Percentiles rank a stretch among this genome's conserved stretches.
Evolutionary conservation across 768 basidiomycete genomes (phyloP).

Genomic region (Bullera alba): DNA sequence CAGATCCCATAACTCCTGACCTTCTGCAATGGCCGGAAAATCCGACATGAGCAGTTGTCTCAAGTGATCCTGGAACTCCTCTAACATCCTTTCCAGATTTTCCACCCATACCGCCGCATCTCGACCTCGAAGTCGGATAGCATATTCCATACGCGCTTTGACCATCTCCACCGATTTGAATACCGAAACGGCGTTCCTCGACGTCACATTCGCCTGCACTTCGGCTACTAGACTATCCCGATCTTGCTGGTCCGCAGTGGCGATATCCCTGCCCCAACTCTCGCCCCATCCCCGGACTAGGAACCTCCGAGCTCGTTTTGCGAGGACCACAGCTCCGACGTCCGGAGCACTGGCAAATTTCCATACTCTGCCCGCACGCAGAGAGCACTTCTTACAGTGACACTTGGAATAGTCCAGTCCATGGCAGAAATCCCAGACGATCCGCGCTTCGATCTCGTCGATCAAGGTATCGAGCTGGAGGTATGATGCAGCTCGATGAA

Average conservation of each 20-base stretch:
- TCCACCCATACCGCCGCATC: constrained; percentile 55
- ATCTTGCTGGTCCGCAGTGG: constrained; percentile 58
- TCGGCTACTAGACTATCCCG: constrained; percentile 67
- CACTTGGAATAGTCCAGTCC: constrained; percentile 84
- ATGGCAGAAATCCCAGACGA: constrained; percentile 82
- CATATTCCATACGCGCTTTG: constrained; percentile 37
- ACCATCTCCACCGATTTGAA: constrained; percentile 60
- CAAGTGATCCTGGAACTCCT: constrained; percentile 56
- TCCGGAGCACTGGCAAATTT: constrained; percentile 72
- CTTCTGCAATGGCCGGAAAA: constrained; percentile 61
- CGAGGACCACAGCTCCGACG: constrained; percentile 64
- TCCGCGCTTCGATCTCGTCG: constrained; percentile 71
- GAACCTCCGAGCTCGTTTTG: constrained; percentile 64
- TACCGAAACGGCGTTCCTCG: constrained; percentile 61
- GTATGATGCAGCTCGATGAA: constrained; percentile 75
- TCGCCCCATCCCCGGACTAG: constrained; percentile 79
- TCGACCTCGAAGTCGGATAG: constrained; percentile 7
- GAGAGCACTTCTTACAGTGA: constrained; percentile 72
- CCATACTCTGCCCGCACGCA: constrained; percentile 72
- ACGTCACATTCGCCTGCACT: constrained; percentile 61
- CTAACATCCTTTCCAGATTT: constrained; percentile 60
- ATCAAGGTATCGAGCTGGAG: constrained; percentile 66
- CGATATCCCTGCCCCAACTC: constrained; percentile 78
- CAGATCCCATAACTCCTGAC: constrained; percentile 65
- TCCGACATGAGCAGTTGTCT: constrained; percentile 59